Conservation (phyloP, 805 yeast species). For the Hanseniaspora lindneri region DNA sequence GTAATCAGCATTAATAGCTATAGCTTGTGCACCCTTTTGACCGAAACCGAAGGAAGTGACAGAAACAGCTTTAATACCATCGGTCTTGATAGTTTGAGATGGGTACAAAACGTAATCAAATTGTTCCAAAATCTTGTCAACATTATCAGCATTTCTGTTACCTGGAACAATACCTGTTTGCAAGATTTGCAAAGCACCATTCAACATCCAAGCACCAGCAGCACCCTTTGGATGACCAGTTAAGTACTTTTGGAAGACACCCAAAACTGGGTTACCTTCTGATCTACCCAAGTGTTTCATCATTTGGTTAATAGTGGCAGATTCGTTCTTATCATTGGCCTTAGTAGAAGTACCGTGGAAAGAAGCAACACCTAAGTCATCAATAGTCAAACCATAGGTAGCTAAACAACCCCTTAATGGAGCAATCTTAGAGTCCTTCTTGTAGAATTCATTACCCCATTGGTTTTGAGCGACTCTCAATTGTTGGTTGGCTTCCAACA, state of each 20-base stretch:
- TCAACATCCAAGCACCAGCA: constrained; percentile 99
- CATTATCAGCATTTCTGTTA: constrained; percentile 95
- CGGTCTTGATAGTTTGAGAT: constrained; percentile 83
- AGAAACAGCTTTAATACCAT: constrained; percentile 94
- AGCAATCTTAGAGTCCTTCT: constrained; percentile 83
- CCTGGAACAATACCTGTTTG: constrained; percentile 94
- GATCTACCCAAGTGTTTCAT: constrained; percentile 91
- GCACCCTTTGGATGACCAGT: constrained; percentile 99
- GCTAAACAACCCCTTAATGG: constrained; percentile 97
- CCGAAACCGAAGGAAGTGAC: constrained; percentile 98
- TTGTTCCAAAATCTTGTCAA: constrained; percentile 71
- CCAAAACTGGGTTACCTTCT: constrained; percentile 93
- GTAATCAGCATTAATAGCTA: constrained; percentile 87
- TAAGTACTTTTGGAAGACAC: constrained; percentile 96
- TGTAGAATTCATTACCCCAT: constrained; percentile 93
- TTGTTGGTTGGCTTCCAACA: constrained; percentile 75
- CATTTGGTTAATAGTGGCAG: constrained; percentile 82
- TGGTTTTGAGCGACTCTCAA: constrained; percentile 76
- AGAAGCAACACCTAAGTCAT: constrained; percentile 91
- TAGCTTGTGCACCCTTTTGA: constrained; percentile 97
- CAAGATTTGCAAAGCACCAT: constrained; percentile 90
- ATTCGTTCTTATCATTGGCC: constrained; percentile 98
- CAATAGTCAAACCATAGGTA: constrained; percentile 80
- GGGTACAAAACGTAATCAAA: constrained; percentile 87
- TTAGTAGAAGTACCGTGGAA: constrained; percentile 99